Evolutionary conservation across 2,329 filamentous ascomycete genomes (phyloP), one percentile per base, ranked within the genome.

Genomic region (Beauveria australis): DNA sequence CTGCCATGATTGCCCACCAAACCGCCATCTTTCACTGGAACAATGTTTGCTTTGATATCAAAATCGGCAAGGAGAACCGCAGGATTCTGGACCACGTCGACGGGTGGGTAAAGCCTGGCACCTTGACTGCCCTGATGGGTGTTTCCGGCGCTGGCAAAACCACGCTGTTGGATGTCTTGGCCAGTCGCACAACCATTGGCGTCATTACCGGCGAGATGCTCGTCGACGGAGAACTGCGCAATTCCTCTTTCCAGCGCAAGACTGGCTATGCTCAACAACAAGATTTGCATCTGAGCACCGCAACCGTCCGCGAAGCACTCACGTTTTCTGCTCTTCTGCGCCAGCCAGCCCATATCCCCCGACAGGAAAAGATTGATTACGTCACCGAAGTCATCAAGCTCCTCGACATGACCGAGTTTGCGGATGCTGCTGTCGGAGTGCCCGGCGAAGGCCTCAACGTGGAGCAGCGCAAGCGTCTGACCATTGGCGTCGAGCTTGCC

Each of bases 121-220:
- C 88, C 66, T 79, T 93, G 10, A 92, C 89, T 3, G 89, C 89
- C 2, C 77, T 94, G 1, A 92, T 94, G 88, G 90, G 90, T 44
- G 86, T 87, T 7, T 91, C 88, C 5, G 89, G 89, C n/a, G 91
- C 91, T 5, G 91, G 91, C 53, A 96, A 96, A 75, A 94, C 91
- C 0, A 95, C 91, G 0, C 77, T 95, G 0, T 77, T 96, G 3
- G 89, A 96, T 67, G 89, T 93, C 1, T 76, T 95, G 41, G 82
- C 82, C 0, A 71, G 78, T 1, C 76, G 84, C 43, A 85, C 85
- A 74, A 85, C 83, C 65, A 83, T 86, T 60, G 84, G 83, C 65
- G 81, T 85, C 2, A 82, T 86, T 44, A 66, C 70, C 0, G 83
- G 83, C 44, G 79, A 83, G 46, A 78, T 86, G 9, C 71, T 85